Conservation (phyloP, 2,329 filamentous ascomycete genomes). For the Camptophora hylomeconis region DNA sequence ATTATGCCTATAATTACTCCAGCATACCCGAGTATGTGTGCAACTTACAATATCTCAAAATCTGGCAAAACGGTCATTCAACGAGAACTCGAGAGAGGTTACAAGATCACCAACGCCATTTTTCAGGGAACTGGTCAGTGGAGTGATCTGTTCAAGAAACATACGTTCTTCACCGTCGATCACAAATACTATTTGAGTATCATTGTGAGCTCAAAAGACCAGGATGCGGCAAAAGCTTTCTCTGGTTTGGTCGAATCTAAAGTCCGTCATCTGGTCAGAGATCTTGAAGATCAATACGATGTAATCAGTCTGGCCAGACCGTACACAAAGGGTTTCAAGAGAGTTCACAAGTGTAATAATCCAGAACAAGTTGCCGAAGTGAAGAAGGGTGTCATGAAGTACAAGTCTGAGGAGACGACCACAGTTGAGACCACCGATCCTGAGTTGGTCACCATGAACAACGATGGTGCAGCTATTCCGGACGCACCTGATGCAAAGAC, state of each 20-base stretch:
- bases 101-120: conserved; percentile 66
- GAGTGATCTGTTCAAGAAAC: conserved; percentile 79
- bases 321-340: conserved; percentile 85
- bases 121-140: conserved; percentile 63
- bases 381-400: conserved; percentile 48
- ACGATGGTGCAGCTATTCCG: conserved; percentile 24
- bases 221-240: conserved; percentile 77
- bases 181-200: conserved; percentile 96
- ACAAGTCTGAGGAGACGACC: conserved; percentile 41
- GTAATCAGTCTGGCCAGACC: conserved; percentile 69
- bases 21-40: conserved; percentile 94
- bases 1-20: conserved; percentile 98
- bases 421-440: conserved; percentile 38
- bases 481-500: conserved; percentile 29
- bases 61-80: conserved; percentile 79
- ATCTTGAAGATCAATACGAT: conserved; percentile 65
- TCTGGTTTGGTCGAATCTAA: conserved; percentile 90
- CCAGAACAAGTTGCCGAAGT: conserved; percentile 50
- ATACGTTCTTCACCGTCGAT: conserved; percentile 82
- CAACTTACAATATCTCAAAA: conserved; percentile 82
- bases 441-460: conserved; percentile 34
- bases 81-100: conserved; percentile 65
- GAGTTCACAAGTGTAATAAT: conserved; percentile 56
- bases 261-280: conserved; percentile 70
- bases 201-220: conserved; percentile 66